A percentile compares a stretch with the other conserved stretches of the same genome.
Evolutionary conservation across 768 basidiomycete genomes (phyloP).

Genomic region (Termitomyces sp.): DNA sequence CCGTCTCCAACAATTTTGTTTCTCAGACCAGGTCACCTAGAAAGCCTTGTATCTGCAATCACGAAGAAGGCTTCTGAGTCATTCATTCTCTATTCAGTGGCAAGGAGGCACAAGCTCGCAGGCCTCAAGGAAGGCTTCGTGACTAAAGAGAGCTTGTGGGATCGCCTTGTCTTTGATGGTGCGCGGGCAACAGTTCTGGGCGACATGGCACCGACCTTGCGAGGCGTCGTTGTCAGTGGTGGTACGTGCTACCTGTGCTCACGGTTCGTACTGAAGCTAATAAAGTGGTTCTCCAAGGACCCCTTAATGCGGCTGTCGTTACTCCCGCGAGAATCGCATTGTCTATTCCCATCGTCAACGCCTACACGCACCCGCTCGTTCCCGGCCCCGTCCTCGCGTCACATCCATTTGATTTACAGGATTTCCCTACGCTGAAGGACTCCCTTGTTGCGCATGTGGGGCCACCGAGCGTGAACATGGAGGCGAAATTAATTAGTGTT

Average conservation of each 20-base stretch:
- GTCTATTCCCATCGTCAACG: conserved; percentile 70
- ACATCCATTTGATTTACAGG: conserved; percentile 82
- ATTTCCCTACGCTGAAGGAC: conserved; percentile 39
- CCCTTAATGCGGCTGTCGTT: conserved; percentile 41
- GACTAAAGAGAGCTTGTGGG: conserved; percentile 79
- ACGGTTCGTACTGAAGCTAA: neutral
- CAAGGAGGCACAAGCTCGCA: conserved; percentile 73
- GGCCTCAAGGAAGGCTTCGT: conserved; percentile 68
- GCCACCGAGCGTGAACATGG: conserved; percentile 81
- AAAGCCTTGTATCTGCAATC: conserved; percentile 47
- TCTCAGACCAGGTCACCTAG: conserved; percentile 57
- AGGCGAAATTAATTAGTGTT: conserved; percentile 70
- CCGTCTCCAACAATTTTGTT: conserved; percentile 81
- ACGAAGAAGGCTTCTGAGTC: conserved; percentile 48
- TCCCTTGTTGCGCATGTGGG: conserved; percentile 48
- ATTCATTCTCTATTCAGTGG: conserved; percentile 52
- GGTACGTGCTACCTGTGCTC: conserved; percentile 36
- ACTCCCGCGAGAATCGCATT: conserved; percentile 68
- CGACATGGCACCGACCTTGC: conserved; percentile 52
- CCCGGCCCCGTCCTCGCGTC: conserved; percentile 78
- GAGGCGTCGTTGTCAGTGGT: conserved; percentile 67
- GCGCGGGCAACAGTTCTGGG: conserved; percentile 60
- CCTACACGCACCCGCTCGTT: conserved; percentile 54
- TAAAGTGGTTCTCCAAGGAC: conserved; percentile 29
- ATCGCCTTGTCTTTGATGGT: conserved; percentile 66